phyloP scores from a whole-genome alignment of 2,329 filamentous ascomycete species.

The Helminthosporium solani region DNA sequence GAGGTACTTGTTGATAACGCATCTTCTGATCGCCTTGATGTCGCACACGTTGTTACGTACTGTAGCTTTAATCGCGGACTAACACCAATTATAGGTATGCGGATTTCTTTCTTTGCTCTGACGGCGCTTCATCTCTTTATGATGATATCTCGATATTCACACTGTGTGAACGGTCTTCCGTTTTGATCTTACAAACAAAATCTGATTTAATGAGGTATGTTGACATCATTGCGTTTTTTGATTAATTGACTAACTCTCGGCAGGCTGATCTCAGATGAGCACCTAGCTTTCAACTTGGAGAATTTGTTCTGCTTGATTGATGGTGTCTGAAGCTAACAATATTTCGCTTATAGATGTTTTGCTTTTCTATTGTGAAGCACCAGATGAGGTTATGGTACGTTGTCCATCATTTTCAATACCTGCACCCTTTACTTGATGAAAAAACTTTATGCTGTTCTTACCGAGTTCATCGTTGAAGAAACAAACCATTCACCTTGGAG shows the following conservation, averaged over 20 bases:
- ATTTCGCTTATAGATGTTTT: not conserved
- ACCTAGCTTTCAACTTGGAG: slow-evolving; percentile 14
- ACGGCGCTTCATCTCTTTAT: slow-evolving; percentile 52
- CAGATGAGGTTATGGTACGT: slow-evolving; percentile 17
- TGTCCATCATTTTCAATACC: slow-evolving; percentile 3
- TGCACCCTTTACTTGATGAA: slow-evolving; percentile 56
- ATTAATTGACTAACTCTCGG: slow-evolving; percentile 20
- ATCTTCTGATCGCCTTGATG: slow-evolving; percentile 58
- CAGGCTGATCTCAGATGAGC: slow-evolving; percentile 44
- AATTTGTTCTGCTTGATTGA: slow-evolving; percentile 10
- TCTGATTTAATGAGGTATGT: slow-evolving; percentile 70
- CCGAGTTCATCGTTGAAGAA: slow-evolving; percentile 61
- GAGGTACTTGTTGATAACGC: slow-evolving; percentile 68
- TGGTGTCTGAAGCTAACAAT: slow-evolving; percentile 24
- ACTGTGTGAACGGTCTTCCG: slow-evolving; percentile 63
- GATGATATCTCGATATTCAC: slow-evolving; percentile 68
- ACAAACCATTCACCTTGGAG: slow-evolving; percentile 64
- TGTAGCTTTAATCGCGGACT: slow-evolving; percentile 7
- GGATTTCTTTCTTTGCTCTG: slow-evolving; percentile 21
- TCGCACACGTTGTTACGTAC: slow-evolving; percentile 5
- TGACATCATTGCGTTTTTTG: not conserved
- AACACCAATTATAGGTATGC: slow-evolving; percentile 27
- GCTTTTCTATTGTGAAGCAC: not conserved
- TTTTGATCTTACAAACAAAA: slow-evolving; percentile 64
- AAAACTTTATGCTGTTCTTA: slow-evolving; percentile 62